Evolutionary conservation across 2,329 filamentous ascomycete species (phyloP).

Genomic region (Stachybotrys echinatus): DNA sequence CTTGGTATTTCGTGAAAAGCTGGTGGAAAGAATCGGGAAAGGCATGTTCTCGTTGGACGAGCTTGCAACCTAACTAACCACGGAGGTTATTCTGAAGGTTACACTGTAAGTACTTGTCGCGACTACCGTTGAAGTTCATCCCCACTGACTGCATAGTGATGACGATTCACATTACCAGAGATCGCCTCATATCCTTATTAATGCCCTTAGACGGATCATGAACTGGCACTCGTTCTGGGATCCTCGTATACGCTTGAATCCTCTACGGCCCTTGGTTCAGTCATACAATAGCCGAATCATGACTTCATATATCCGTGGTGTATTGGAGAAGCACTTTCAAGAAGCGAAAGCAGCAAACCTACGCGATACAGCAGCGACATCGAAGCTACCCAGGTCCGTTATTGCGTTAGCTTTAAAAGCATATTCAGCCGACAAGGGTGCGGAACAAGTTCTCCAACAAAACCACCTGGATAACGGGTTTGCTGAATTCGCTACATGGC

Average conservation of each 20-base stretch:
- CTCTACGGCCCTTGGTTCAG: neutral
- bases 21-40: neutral
- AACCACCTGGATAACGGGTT: neutral
- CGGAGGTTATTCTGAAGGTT: conserved; percentile 1
- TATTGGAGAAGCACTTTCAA: neutral
- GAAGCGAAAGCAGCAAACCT: neutral
- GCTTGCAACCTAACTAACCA: neutral
- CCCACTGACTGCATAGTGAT: neutral
- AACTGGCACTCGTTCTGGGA: conserved; percentile 1
- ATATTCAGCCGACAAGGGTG: neutral
- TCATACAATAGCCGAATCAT: neutral
- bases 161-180: conserved; percentile 1
- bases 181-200: neutral
- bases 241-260: neutral
- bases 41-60: neutral
- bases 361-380: neutral
- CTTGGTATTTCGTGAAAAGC: neutral
- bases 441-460: neutral
- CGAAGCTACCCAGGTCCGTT: neutral
- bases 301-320: neutral
- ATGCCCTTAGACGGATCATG: neutral
- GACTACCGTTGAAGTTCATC: neutral
- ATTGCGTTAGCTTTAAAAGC: neutral
- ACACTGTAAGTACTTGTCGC: neutral
- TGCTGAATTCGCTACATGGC: neutral